Evolutionary conservation across 1,284 basidiomycete genomes (phyloP).

Genomic region (Cryptococcus hybrid): DNA sequence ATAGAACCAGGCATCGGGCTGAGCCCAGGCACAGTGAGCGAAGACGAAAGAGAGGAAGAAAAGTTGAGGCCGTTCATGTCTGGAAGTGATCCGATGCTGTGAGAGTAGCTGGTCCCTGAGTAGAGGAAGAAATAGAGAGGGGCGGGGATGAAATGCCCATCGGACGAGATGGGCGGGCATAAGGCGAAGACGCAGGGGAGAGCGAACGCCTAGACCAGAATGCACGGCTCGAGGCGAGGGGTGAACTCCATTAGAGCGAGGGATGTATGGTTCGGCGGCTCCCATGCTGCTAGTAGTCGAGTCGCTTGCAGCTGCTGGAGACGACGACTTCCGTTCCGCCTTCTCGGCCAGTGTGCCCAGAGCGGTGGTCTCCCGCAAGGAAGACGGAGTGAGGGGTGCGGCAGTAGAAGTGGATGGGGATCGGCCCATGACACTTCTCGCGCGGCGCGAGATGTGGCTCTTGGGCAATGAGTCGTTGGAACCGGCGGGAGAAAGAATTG

Average conservation of each 20-base stretch:
- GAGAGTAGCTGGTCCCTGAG: constrained; percentile 27
- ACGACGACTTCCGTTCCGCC: constrained; percentile 24
- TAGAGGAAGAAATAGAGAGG: constrained; percentile 18
- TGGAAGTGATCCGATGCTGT: constrained; percentile 37
- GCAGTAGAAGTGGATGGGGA: constrained; percentile 34
- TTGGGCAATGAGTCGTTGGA: constrained; percentile 16
- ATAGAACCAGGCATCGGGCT: constrained; percentile 26
- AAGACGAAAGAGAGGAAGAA: constrained; percentile 1
- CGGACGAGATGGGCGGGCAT: constrained; percentile 9
- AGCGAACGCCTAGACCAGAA: not conserved
- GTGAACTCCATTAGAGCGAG: constrained; percentile 1
- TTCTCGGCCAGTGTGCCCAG: constrained; percentile 17
- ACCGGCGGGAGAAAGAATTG: constrained; percentile 52
- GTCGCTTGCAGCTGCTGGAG: constrained; percentile 39
- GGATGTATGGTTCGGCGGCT: constrained; percentile 23
- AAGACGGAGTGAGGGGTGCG: constrained; percentile 39
- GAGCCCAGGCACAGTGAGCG: not conserved
- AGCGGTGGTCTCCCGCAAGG: constrained; percentile 29
- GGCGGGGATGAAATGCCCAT: constrained; percentile 13
- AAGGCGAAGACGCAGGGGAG: constrained; percentile 2
- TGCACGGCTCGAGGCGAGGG: constrained; percentile 4
- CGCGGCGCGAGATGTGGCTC: constrained; percentile 25
- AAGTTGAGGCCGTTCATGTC: constrained; percentile 41
- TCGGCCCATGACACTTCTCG: constrained; percentile 41
- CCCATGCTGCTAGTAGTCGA: constrained; percentile 45